Evolutionary conservation across 495 filamentous ascomycete genomes (phyloP).

Genomic region (Talaromyces stipitatus): DNA sequence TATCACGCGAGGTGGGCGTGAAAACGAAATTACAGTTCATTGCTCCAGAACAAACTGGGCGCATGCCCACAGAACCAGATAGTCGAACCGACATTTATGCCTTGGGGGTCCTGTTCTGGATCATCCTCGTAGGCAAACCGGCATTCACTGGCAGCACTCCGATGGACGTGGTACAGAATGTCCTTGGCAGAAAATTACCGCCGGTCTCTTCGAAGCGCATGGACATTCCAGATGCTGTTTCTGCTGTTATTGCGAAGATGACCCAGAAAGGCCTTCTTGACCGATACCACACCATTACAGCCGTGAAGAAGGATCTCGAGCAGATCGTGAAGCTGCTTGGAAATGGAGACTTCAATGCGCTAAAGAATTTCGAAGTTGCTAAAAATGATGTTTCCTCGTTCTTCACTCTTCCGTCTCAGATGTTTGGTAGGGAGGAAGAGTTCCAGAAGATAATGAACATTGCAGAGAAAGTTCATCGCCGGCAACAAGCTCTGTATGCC

Average conservation of each 20-base stretch:
- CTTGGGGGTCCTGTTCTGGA: slow-evolving; percentile 80
- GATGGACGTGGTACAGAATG: slow-evolving; percentile 81
- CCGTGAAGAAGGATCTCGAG: slow-evolving; percentile 67
- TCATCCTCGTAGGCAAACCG: slow-evolving; percentile 66
- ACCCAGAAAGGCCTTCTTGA: slow-evolving; percentile 77
- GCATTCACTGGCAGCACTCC: slow-evolving; percentile 72
- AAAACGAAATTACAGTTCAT: slow-evolving; percentile 83
- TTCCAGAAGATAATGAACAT: slow-evolving; percentile 58
- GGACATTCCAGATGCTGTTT: slow-evolving; percentile 74
- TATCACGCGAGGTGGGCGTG: slow-evolving; percentile 71
- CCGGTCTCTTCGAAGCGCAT: slow-evolving; percentile 64
- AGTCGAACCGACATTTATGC: slow-evolving; percentile 87
- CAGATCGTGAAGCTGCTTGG: slow-evolving; percentile 62
- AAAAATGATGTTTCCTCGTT: slow-evolving; percentile 77
- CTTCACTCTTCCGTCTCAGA: slow-evolving; percentile 70
- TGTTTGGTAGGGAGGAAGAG: slow-evolving; percentile 72
- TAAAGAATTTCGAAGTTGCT: slow-evolving; percentile 64
- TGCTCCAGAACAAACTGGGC: slow-evolving; percentile 85
- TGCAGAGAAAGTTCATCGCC: slow-evolving; percentile 61
- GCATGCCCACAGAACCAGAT: slow-evolving; percentile 83
- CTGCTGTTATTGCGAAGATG: slow-evolving; percentile 79
- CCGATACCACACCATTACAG: slow-evolving; percentile 76
- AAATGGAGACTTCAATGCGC: slow-evolving; percentile 60
- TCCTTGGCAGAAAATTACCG: slow-evolving; percentile 67
- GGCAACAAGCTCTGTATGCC: slow-evolving; percentile 44